phyloP scores from a whole-genome alignment of 2,329 filamentous ascomycete genomes.

The Diaporthe helianthi region DNA sequence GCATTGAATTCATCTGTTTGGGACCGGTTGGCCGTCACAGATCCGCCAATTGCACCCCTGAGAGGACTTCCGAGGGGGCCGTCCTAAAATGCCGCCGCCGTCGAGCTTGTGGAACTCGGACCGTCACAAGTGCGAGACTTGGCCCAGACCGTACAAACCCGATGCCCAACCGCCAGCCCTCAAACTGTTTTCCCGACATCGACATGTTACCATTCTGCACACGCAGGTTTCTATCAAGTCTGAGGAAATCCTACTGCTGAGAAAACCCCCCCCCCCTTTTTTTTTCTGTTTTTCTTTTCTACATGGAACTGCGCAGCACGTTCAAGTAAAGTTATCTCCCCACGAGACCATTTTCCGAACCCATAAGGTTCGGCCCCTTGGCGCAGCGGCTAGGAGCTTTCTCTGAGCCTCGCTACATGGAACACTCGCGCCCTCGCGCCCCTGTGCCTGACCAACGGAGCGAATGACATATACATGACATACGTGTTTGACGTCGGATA shows the following conservation, averaged over 20 bases:
- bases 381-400: neutral
- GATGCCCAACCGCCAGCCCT: neutral
- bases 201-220: neutral
- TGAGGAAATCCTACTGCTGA: neutral
- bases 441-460: conserved; percentile 3
- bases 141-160: neutral
- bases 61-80: neutral
- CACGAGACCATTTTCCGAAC: neutral
- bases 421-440: conserved; percentile 8
- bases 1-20: neutral
- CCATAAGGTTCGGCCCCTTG: neutral
- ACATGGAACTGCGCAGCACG: too few relatives aligned
- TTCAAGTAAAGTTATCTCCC: neutral
- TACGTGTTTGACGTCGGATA: neutral
- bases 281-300: too few relatives aligned
- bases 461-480: conserved; percentile 6
- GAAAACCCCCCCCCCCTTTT: too few relatives aligned
- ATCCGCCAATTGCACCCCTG: neutral
- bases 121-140: neutral
- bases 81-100: neutral
- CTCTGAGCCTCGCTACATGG: neutral
- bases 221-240: neutral
- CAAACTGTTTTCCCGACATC: neutral
- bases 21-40: neutral
- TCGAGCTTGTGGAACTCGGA: neutral